Conservation (phyloP, 2,329 filamentous ascomycete species). For the Hypoxylon sp. region DNA sequence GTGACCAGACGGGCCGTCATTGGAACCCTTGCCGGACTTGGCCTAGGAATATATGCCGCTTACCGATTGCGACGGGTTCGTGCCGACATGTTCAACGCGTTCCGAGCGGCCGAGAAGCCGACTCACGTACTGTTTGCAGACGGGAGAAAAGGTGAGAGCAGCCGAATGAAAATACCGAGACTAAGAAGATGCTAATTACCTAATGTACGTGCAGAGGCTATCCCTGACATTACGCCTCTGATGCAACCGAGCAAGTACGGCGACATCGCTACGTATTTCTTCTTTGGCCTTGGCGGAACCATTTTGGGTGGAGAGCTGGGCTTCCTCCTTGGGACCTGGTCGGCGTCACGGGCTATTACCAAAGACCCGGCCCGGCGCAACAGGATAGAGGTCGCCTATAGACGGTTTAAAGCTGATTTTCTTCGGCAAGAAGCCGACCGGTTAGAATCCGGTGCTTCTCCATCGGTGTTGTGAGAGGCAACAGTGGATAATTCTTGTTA, state of each 20-base stretch:
- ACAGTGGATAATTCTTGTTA: slow-evolving; percentile 1
- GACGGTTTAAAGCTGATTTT: slow-evolving; percentile 73
- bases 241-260: slow-evolving; percentile 69
- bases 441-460: slow-evolving; percentile 59
- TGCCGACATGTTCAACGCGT: slow-evolving; percentile 70
- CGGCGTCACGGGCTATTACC: slow-evolving; percentile 66
- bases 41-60: slow-evolving; percentile 69
- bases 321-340: slow-evolving; percentile 67
- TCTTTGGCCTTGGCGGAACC: slow-evolving; percentile 72
- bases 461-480: slow-evolving; percentile 6
- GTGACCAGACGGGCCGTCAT: slow-evolving; percentile 68
- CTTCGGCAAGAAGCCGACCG: slow-evolving; percentile 69
- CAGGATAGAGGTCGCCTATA: slow-evolving; percentile 73
- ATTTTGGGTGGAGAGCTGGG: slow-evolving; percentile 75
- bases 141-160: slow-evolving; percentile 65
- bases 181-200: slow-evolving; percentile 4
- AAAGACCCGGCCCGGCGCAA: slow-evolving; percentile 65
- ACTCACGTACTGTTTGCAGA: slow-evolving; percentile 72
- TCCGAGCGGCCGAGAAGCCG: slow-evolving; percentile 72
- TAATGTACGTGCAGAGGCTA: slow-evolving; percentile 59
- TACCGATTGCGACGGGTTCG: slow-evolving; percentile 68
- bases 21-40: slow-evolving; percentile 71
- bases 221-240: slow-evolving; percentile 72
- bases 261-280: slow-evolving; percentile 72
- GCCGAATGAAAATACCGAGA: too few species aligned